Evolutionary conservation across 169 alveolate species (phyloP), one percentile per base, ranked within the genome.

Genomic region (Plasmodium berghei): DNA sequence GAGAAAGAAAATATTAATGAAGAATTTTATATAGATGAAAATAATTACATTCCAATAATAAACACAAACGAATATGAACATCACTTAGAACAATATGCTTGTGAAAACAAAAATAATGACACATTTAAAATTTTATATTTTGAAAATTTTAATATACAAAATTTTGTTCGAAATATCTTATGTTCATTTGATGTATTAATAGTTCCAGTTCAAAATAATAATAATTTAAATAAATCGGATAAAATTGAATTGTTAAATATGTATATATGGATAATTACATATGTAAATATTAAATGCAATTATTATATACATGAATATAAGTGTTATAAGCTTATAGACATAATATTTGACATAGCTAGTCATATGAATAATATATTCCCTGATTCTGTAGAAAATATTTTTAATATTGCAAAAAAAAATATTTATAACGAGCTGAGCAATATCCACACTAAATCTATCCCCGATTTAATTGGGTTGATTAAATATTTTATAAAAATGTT

Each of bases 241-340:
- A 67, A 49, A 69, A 2, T 71, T 16, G 69, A 46, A 55, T 45
- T 80, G 28, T 26, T 66, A 49, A 40, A 80, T 16, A 55, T 80
- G 54, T 80, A 66, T 64, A 18, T 54, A 34, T 80, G 90, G 90
- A 80, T 80, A 42, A 56, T 80, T 48, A 9, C 26, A 24, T 67
- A 67, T 40, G 24, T 80, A 45, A 80, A 52, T 28, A 28, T 12
- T 10, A 66, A 62, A 14, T 62, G 74, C 61, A 42, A 14, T 9
- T 20, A 26, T 61, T 80, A 67, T 61, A 59, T 80, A 24, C 40
- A 80, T 26, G 72, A 80, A 61, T 67, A 67, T 28, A 80, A 80
- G 56, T 80, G 58, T 46, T 80, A 55, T 61, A 20, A 28, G 0
- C 20, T 80, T 28, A 22, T 67, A 16, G 46, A 80, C 40, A 45